These are phyloP conservation scores for Ampelomyces quisqualis DNA, from an alignment of 2,329 filamentous ascomycete species.

Conservation along the genomic window DNA sequence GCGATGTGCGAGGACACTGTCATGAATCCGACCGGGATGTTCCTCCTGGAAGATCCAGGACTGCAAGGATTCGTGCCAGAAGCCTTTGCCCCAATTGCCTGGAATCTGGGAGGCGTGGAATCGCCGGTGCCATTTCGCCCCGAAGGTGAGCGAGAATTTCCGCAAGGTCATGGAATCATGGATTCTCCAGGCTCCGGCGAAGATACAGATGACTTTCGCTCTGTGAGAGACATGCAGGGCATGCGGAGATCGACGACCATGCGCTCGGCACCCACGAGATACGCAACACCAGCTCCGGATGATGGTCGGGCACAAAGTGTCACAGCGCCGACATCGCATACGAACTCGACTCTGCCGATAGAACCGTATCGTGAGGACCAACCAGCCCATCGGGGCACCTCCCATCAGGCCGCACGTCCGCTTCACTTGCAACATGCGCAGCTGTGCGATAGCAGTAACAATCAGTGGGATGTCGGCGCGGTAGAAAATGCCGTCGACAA, in stretches of 20 bases:
- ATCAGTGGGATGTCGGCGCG: background rate
- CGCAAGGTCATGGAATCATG: conserved; percentile 13
- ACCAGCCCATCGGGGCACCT: conserved; percentile 6
- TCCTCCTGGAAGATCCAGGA: conserved; percentile 50
- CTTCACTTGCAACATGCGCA: conserved; percentile 2
- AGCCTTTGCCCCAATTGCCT: conserved; percentile 37
- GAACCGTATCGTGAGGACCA: conserved; percentile 8
- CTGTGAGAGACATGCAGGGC: conserved; percentile 16
- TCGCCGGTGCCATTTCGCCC: conserved; percentile 6
- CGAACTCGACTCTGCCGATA: conserved; percentile 5
- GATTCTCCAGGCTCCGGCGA: conserved; percentile 6
- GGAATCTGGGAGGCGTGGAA: conserved; percentile 22
- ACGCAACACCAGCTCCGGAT: conserved; percentile 18
- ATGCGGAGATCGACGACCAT: conserved; percentile 9
- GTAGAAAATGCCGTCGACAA: background rate
- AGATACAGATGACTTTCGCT: conserved; percentile 16
- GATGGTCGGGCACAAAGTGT: conserved; percentile 25
- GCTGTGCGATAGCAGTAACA: background rate
- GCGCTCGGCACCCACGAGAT: conserved; percentile 23
- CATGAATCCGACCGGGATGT: conserved; percentile 52
- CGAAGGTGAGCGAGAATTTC: conserved; percentile 12
- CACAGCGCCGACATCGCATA: conserved; percentile 22
- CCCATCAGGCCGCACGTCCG: conserved; percentile 5
- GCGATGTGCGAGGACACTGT: conserved; percentile 40
- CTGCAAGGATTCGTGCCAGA: conserved; percentile 43